Evolutionary conservation across 192 early-diverging fungal genomes (phyloP), one percentile per base, ranked within the genome.

Genomic region (Coemansia asiatica): DNA sequence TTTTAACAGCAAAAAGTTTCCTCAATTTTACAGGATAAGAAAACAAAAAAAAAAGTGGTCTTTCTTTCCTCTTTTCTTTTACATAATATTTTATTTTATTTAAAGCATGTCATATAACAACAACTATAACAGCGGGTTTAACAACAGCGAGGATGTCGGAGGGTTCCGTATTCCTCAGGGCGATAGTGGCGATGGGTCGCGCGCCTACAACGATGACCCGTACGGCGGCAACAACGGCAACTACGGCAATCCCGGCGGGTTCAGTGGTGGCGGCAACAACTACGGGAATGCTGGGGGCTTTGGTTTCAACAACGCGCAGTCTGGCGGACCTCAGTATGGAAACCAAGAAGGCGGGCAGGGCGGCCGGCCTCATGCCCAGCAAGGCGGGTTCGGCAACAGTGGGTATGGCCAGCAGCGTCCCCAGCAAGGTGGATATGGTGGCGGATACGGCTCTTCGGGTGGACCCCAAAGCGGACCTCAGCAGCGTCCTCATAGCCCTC

Each of bases 71-170:
- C 40, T 57, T 47, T 49, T 36, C 18, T 18, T 56, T 28, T 28
- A 22, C 21, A 10, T 47, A 51, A 67, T 76, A 68, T 66, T 58
- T 46, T 67, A 61, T 67, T 35, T 44, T 44, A 64, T n/a, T 64
- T 56, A n/a, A n/a, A n/a, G n/a, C n/a, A n/a, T n/a, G n/a, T n/a
- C n/a, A n/a, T n/a, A n/a, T 49, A 53, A 36, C 22, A 36, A 48
- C 15, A 53, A 51, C 35, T 57, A 71, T 19, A 1, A 25, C 15
- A n/a, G 22, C 16, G 53, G 29, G 4, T 44, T 67, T 55, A 55
- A 29, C 26, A 55, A 28, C 10, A 21, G 36, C 21, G 59, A 49
- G 56, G 49, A 63, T 4, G 62, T 64, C 1, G 62, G 62, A 22
- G 62, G 62, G 2, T 64, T 64, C 62, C 48, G 44, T 4, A 33